Evolutionary conservation across 2,329 filamentous ascomycete genomes (phyloP).

Genomic region (Fusarium fracticaudum): DNA sequence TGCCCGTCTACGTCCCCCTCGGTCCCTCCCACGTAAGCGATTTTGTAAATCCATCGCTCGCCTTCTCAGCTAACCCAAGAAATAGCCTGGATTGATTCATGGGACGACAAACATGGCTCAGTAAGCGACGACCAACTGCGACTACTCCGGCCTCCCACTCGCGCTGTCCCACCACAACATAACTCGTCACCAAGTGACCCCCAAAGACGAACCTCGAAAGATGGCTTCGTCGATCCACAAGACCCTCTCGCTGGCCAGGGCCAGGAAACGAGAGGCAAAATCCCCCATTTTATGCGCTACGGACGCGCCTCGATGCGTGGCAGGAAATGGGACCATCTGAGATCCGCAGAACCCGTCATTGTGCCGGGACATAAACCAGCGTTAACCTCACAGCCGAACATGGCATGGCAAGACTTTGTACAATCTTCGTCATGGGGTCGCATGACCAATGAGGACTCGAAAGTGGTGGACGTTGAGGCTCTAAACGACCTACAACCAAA

Average conservation of each 20-base stretch:
- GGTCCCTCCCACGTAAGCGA: constrained; percentile 42
- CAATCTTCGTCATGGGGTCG: constrained; percentile 63
- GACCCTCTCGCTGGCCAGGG: constrained; percentile 51
- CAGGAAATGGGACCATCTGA: constrained; percentile 68
- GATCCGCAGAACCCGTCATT: constrained; percentile 68
- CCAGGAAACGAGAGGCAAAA: constrained; percentile 47
- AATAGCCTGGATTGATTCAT: constrained; percentile 60
- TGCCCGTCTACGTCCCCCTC: constrained; percentile 37
- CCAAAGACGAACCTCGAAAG: constrained; percentile 56
- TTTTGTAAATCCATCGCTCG: background rate
- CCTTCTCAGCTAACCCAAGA: constrained; percentile 9
- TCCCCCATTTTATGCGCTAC: constrained; percentile 59
- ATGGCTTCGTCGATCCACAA: constrained; percentile 57
- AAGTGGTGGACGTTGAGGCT: constrained; percentile 57
- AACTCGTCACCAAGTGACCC: constrained; percentile 54
- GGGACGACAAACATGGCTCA: constrained; percentile 53
- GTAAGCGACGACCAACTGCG: constrained; percentile 52
- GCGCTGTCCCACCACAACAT: constrained; percentile 53
- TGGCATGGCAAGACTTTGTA: constrained; percentile 64
- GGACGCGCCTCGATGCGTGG: constrained; percentile 58
- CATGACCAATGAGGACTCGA: constrained; percentile 57
- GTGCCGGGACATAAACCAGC: constrained; percentile 59
- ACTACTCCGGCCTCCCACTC: constrained; percentile 51
- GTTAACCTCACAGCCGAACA: constrained; percentile 49
- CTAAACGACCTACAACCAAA: constrained; percentile 58